These are phyloP conservation scores for Ustilago tritici DNA, from an alignment of 1,284 basidiomycete species.

Conservation along the genomic window DNA sequence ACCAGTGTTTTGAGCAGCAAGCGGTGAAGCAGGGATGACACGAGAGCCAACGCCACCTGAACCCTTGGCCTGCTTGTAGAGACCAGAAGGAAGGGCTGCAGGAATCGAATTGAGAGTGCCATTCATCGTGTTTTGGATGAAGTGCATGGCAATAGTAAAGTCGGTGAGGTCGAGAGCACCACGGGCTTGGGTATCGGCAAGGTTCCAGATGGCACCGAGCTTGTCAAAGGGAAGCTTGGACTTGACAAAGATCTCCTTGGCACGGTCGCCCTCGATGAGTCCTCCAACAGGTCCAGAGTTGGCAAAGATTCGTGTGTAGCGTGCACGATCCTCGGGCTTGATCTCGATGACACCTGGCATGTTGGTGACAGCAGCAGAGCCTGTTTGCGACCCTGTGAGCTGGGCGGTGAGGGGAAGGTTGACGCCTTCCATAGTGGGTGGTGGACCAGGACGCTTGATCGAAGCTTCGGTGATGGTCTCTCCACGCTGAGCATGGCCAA, in stretches of 20 bases:
- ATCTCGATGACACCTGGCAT: slow-evolving; percentile 57
- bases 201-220: slow-evolving; percentile 93
- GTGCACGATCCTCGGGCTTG: slow-evolving; percentile 65
- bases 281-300: slow-evolving; percentile 62
- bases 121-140: slow-evolving; percentile 89
- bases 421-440: slow-evolving; percentile 83
- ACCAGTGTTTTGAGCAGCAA: slow-evolving; percentile 56
- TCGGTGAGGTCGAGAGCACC: slow-evolving; percentile 90
- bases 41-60: slow-evolving; percentile 44
- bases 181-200: slow-evolving; percentile 93
- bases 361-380: slow-evolving; percentile 17
- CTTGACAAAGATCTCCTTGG: slow-evolving; percentile 91
- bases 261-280: slow-evolving; percentile 80
- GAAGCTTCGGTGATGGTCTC: slow-evolving; percentile 75
- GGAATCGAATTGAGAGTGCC: slow-evolving; percentile 82
- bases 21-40: slow-evolving; percentile 40
- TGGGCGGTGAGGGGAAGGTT: slow-evolving; percentile 69
- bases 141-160: slow-evolving; percentile 92
- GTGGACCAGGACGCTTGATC: slow-evolving; percentile 75
- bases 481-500: slow-evolving; percentile 92
- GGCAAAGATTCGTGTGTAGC: slow-evolving; percentile 69
- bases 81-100: slow-evolving; percentile 80
- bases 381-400: slow-evolving; percentile 33
- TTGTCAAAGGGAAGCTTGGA: slow-evolving; percentile 90
- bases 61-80: slow-evolving; percentile 82